Evolutionary conservation across 345 rosid genomes (phyloP).

Genomic region (Syzygium aromaticum): DNA sequence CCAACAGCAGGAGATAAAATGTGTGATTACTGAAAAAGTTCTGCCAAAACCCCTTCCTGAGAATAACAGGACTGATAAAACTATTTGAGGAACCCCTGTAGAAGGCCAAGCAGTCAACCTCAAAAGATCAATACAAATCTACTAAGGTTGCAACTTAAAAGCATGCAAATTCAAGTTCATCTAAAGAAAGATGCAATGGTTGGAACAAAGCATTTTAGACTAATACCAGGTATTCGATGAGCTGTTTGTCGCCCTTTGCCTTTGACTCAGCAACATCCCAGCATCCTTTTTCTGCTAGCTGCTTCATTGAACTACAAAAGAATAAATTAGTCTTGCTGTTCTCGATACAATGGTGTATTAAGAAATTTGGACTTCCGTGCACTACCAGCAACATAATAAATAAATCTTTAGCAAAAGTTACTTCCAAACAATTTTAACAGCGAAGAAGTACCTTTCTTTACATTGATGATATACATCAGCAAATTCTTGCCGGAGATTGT

Average conservation of each 20-base stretch:
- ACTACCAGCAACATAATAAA: not conserved
- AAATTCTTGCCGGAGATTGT: conserved; percentile 65
- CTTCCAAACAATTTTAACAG: not conserved
- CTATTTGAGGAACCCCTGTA: not conserved
- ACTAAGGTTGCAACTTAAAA: not conserved
- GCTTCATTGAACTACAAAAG: conserved; percentile 55
- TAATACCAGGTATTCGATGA: conserved; percentile 74
- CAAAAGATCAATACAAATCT: not conserved
- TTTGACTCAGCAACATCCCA: conserved; percentile 93
- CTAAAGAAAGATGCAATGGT: not conserved
- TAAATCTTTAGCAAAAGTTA: not conserved
- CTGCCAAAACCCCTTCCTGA: not conserved
- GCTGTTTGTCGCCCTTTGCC: conserved; percentile 58
- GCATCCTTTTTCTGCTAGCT: conserved; percentile 73
- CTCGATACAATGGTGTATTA: not conserved
- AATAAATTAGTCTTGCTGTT: not conserved
- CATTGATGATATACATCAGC: conserved; percentile 60
- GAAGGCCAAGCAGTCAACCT: not conserved
- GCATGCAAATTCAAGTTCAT: not conserved
- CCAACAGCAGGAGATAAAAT: not conserved
- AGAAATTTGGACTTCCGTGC: not conserved
- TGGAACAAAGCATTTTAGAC: not conserved
- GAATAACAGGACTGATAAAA: not conserved
- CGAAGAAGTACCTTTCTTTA: conserved; percentile 56
- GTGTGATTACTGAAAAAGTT: not conserved